These are phyloP conservation scores for Gymnopilus dilepis DNA, from an alignment of 768 basidiomycete species.

Conservation along the genomic window DNA sequence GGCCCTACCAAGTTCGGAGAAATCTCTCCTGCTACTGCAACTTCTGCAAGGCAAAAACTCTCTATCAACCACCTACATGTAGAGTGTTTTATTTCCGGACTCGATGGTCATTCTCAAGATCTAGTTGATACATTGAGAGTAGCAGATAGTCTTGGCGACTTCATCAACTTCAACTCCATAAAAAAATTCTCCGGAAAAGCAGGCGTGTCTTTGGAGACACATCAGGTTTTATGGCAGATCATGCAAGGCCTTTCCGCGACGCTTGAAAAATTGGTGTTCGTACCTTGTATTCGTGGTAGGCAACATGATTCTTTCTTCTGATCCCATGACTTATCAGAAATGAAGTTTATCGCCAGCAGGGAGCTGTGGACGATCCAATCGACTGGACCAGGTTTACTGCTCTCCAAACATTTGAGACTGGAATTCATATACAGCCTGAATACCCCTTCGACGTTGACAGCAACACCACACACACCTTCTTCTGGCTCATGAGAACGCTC, in stretches of 20 bases:
- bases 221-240: too few species aligned
- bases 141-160: too few species aligned
- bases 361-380: neutral
- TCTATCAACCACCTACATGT: too few species aligned
- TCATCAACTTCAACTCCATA: too few species aligned
- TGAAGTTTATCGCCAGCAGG: neutral
- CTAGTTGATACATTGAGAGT: too few species aligned
- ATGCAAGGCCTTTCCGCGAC: too few species aligned
- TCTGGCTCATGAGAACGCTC: constrained; percentile 8
- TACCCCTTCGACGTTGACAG: neutral
- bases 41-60: neutral
- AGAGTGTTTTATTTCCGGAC: too few species aligned
- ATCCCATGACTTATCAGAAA: neutral
- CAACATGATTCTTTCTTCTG: neutral
- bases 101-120: too few species aligned
- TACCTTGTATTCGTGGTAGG: neutral
- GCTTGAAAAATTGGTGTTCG: too few species aligned
- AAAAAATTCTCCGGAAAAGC: too few species aligned
- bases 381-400: neutral
- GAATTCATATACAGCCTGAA: neutral
- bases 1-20: neutral
- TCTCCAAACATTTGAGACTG: neutral
- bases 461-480: neutral
- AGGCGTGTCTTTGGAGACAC: too few species aligned
- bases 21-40: neutral